Base-by-base conservation (phyloP, 345 rosid genomes). In the Hibiscus tridactylites region DNA sequence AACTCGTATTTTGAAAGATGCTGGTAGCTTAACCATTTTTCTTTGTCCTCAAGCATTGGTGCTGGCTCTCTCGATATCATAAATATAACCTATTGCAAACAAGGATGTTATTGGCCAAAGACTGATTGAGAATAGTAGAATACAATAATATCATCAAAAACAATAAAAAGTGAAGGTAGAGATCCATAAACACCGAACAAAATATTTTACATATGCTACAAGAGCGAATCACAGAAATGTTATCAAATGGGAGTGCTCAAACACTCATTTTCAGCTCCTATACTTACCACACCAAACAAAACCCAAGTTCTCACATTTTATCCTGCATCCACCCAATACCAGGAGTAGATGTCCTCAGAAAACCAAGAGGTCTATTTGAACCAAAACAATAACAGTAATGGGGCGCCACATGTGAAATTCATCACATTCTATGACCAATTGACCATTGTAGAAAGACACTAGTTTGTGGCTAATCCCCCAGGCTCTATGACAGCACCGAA, bases 21-120 rank as follows among this genome's bases (percentile, higher is more conserved):
- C 21, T 65, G 13, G 37, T 24, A 65, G 35, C 17, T 13, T 44
- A 65, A 93, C 98, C 98, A 94, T 85, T 94, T 94, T 83, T 94
- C 98, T 91, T 94, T 94, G 79, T 94, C 98, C 82, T 94, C 97
- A 17, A 94, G 98, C 98, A 94, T 91, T 29, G 98, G 97, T 76
- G 98, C 97, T 72, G 98, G 97, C 83, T 94, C 98, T 70, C 80
- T 86, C 26, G 95, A 90, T 85, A 94, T 91, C 98, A 94, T 94
- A 81, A 94, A 94, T 76, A 94, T 79, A 69, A 94, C 98, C 98
- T 93, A 79, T 77, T 73, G 81, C 72, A 73, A n/a, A 75, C 49
- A 67, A 52, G 39, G 16, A 76, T 52, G 49, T 73, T 56, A 74
- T 61, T 11, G 16, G 9, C 49, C 39, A 17, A 33, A 62, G 66